A percentile compares a stretch with the other conserved stretches of the same genome.
Conservation (phyloP, 164 flowering plant species). For the Houttuynia cordata region DNA sequence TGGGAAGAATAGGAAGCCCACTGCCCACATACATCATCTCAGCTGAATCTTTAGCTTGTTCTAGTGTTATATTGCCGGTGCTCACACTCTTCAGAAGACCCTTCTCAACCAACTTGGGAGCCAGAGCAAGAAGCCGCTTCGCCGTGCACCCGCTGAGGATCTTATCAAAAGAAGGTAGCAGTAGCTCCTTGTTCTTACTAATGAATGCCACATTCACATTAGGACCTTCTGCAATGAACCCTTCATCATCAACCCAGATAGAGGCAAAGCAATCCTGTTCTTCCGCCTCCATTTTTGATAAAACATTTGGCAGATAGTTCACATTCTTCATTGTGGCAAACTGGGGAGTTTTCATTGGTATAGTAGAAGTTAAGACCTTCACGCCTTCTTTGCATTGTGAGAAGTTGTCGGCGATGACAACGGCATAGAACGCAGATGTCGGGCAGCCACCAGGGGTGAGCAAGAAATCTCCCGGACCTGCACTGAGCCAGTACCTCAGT, state of each 20-base stretch:
- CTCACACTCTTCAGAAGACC: constrained; percentile 46
- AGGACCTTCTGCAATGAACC: constrained; percentile 83
- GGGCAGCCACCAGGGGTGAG: constrained; percentile 68
- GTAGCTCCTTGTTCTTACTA: constrained; percentile 53
- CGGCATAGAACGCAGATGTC: constrained; percentile 76
- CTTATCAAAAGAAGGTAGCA: constrained; percentile 67
- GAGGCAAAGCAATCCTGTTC: constrained; percentile 68
- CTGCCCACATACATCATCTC: constrained; percentile 90
- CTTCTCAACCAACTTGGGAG: constrained; percentile 55
- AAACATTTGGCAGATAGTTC: constrained; percentile 82
- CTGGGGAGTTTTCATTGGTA: constrained; percentile 67
- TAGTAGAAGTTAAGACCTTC: constrained; percentile 56
- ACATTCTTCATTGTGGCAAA: constrained; percentile 86
- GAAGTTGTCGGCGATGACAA: constrained; percentile 51
- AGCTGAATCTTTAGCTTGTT: constrained; percentile 54
- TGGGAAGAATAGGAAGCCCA: constrained; percentile 69
- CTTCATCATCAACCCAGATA: constrained; percentile 81
- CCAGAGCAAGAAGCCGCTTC: constrained; percentile 65
- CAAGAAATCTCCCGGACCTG: constrained; percentile 85
- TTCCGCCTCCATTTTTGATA: constrained; percentile 75
- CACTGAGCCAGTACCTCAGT: constrained; percentile 73
- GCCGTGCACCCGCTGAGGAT: constrained; percentile 82
- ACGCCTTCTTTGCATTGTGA: constrained; percentile 68
- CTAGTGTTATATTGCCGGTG: constrained; percentile 36
- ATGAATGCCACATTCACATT: constrained; percentile 80